Conservation (phyloP, 305 asterid species). For the Withania somnifera region DNA sequence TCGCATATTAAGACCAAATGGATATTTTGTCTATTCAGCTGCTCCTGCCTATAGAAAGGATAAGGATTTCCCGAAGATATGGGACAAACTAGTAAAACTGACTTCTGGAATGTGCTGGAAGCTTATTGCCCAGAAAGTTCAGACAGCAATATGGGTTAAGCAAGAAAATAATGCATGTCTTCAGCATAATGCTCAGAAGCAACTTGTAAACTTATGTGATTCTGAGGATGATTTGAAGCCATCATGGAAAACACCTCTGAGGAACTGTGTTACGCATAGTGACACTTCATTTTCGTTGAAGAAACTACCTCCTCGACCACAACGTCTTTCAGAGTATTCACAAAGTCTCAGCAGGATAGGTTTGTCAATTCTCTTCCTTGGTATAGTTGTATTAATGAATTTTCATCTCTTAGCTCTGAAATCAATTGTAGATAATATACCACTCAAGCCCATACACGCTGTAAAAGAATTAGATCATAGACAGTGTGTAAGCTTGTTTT, state of each 20-base stretch:
- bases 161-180: slow-evolving; percentile 51
- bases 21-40: slow-evolving; percentile 87
- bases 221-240: too few relatives aligned
- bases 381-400: background rate
- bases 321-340: slow-evolving; percentile 73
- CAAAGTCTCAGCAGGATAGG: slow-evolving; percentile 49
- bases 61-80: slow-evolving; percentile 66
- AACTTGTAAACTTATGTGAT: too few relatives aligned
- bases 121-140: slow-evolving; percentile 79
- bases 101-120: slow-evolving; percentile 97
- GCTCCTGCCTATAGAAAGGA: slow-evolving; percentile 93
- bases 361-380: slow-evolving; percentile 12
- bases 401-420: background rate
- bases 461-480: background rate
- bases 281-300: slow-evolving; percentile 12
- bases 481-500: background rate
- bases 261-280: too few relatives aligned
- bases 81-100: slow-evolving; percentile 62
- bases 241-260: too few relatives aligned
- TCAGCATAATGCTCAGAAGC: slow-evolving; percentile 43
- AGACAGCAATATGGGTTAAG: slow-evolving; percentile 87
- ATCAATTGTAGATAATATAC: background rate
- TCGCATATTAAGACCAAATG: slow-evolving; percentile 61
- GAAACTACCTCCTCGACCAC: slow-evolving; percentile 84
- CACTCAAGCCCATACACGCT: background rate